Conservation (phyloP, 345 rosid genomes). For the Geranium rotundifolium region DNA sequence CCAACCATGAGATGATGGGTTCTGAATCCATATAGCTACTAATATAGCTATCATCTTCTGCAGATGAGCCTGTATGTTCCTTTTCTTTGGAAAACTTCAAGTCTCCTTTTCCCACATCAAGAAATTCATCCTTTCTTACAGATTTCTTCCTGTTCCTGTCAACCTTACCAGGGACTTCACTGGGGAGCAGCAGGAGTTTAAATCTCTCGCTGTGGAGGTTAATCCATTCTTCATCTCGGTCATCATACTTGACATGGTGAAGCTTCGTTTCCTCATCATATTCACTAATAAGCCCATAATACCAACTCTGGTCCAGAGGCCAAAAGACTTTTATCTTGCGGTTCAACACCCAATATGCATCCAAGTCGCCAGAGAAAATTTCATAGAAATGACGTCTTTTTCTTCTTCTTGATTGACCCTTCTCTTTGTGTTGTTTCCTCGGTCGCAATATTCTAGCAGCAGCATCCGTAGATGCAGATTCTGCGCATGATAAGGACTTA, state of each 20-base stretch:
- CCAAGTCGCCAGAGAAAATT: constrained; percentile 53
- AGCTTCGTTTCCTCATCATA: constrained; percentile 62
- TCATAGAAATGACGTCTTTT: constrained; percentile 86
- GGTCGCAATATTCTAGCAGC: constrained; percentile 71
- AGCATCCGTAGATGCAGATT: constrained; percentile 41
- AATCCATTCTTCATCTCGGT: constrained; percentile 98
- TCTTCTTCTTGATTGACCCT: constrained; percentile 52
- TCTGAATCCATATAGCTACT: constrained; percentile 62
- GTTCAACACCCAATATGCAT: constrained; percentile 60
- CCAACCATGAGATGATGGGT: constrained; percentile 89
- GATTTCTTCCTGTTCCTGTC: constrained; percentile 33
- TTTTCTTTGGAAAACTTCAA: constrained; percentile 26
- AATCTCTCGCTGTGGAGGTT: constrained; percentile 70
- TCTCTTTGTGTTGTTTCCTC: constrained; percentile 43
- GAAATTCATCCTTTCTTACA: constrained; percentile 20
- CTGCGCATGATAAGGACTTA: constrained; percentile 31
- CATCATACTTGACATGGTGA: constrained; percentile 93
- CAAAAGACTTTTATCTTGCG: constrained; percentile 76
- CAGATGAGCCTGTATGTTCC: constrained; percentile 22
- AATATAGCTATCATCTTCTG: constrained; percentile 40
- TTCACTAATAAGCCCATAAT: constrained; percentile 64
- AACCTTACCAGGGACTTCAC: constrained; percentile 59
- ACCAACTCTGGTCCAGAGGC: constrained; percentile 95
- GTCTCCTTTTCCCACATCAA: constrained; percentile 25
- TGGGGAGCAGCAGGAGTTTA: constrained; percentile 69